phyloP scores from a whole-genome alignment of 2,329 filamentous ascomycete species.

The Sporothrix dimorphospora region DNA sequence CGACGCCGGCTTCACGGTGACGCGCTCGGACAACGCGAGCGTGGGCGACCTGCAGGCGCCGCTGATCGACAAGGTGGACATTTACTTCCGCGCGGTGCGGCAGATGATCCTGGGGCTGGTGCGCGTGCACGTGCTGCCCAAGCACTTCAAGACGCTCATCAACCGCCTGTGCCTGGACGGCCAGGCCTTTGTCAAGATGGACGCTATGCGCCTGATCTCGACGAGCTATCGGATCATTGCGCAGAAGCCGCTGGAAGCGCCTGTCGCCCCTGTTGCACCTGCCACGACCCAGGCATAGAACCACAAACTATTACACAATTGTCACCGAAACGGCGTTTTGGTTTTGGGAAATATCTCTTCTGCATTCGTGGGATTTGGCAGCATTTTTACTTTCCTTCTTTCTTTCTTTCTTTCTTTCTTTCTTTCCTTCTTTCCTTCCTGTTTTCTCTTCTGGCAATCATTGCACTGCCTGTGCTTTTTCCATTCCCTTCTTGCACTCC shows the following conservation, averaged over 20 bases:
- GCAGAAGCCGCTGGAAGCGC: constrained; percentile 46
- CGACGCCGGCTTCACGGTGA: constrained; percentile 52
- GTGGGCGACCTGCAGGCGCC: constrained; percentile 55
- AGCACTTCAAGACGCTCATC: constrained; percentile 57
- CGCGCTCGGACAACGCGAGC: constrained; percentile 55
- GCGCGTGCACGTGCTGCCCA: constrained; percentile 50
- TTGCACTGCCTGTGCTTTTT: constrained; percentile 2
- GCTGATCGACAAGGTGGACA: constrained; percentile 57
- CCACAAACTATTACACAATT: background rate
- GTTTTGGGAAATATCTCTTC: background rate
- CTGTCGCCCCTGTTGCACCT: background rate
- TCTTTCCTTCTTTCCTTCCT: constrained; percentile 15
- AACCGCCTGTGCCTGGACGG: constrained; percentile 57
- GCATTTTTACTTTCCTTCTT: constrained; percentile 3
- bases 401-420: constrained; percentile 18
- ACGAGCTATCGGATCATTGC: constrained; percentile 59
- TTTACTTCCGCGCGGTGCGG: constrained; percentile 56
- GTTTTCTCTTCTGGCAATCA: constrained; percentile 7
- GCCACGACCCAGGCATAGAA: background rate
- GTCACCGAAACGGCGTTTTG: background rate
- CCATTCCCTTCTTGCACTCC: constrained; percentile 27
- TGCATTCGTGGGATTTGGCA: background rate
- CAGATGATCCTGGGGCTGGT: constrained; percentile 54
- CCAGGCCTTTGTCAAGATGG: constrained; percentile 59
- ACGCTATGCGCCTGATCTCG: constrained; percentile 54